Evolutionary conservation across 164 flowering plant species (phyloP), one percentile per base, ranked within the genome.

Genomic region (grape (Vitis vinifera)): DNA sequence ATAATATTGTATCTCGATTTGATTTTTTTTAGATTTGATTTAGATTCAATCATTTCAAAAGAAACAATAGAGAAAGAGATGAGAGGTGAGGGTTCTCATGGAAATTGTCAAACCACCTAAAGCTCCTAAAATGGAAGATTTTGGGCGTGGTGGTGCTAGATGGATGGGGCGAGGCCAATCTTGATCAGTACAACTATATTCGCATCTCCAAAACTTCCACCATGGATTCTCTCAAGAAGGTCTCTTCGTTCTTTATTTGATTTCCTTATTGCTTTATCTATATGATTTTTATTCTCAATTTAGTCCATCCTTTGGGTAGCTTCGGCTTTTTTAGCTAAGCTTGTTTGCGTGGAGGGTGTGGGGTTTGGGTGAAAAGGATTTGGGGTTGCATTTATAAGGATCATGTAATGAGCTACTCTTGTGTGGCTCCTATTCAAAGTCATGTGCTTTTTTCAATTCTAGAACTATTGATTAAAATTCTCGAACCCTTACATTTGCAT

Each of bases 111-210:
- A 97, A 91, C 79, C 97, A 95, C 62, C 92, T 97, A 2, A 93
- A 86, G 85, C 80, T 95, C 4, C 93, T 96, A 0, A 95, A 93
- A 83, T 97, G 90, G 1, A 95, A 95, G 83, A 75, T 72, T 8
- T 17, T 95, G 0, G 99, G 85, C 1, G 0, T 91, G 77, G 56
- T 95, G 15, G 99, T 95, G 66, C 79, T 95, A 80, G 98, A 95
- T 72, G 98, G 99, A 7, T 95, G 99, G 98, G 99, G 98, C 27
- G 98, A 95, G 77, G 89, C 92, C 62, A 82, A 84, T 8, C 87
- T 93, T 4, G 86, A 93, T 74, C 71, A 85, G 68, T 95, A 82
- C 71, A 95, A 95, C 66, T 91, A 97, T 63, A 95, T 95, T 76
- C 90, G 87, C 76, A 82, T 85, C n/a, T 97, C 99, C 31, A 85